Evolutionary conservation across 305 asterid species (phyloP).

Genomic region (Fraxinus paxiana): DNA sequence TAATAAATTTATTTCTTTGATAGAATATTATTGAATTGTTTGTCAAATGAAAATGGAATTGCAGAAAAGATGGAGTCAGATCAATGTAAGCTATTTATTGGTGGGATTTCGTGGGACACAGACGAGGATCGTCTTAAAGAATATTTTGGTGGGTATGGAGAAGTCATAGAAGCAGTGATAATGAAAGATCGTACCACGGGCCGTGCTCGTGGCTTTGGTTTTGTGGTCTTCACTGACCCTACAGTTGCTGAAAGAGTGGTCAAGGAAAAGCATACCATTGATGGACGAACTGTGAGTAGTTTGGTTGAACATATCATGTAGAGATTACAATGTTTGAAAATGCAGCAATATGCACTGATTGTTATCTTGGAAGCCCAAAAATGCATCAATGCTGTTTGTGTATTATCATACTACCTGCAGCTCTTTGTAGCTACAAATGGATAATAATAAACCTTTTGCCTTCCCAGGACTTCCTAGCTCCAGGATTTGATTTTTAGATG

Average conservation of each 20-base stretch:
- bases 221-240: slow-evolving; percentile 49
- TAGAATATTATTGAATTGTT: slow-evolving; percentile 7
- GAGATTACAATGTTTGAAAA: slow-evolving; percentile 2
- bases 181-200: slow-evolving; percentile 51
- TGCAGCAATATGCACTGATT: background rate
- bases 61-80: slow-evolving; percentile 43
- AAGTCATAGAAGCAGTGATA: slow-evolving; percentile 50
- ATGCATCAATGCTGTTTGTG: background rate
- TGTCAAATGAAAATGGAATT: slow-evolving; percentile 15
- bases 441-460: background rate
- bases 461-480: background rate
- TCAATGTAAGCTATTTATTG: slow-evolving; percentile 53
- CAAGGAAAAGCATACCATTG: slow-evolving; percentile 47
- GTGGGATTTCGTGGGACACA: slow-evolving; percentile 61
- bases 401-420: background rate
- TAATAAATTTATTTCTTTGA: background rate
- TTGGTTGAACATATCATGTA: background rate
- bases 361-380: background rate
- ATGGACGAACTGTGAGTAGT: slow-evolving; percentile 49
- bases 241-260: slow-evolving; percentile 47
- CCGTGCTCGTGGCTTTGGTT: slow-evolving; percentile 60
- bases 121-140: slow-evolving; percentile 48
- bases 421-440: background rate
- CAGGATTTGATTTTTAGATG: background rate
- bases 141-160: slow-evolving; percentile 50